A percentile compares a stretch with the other conserved stretches of the same genome.
phyloP scores from a whole-genome alignment of 1,139 yeast species.

The Nadsonia commutata region DNA sequence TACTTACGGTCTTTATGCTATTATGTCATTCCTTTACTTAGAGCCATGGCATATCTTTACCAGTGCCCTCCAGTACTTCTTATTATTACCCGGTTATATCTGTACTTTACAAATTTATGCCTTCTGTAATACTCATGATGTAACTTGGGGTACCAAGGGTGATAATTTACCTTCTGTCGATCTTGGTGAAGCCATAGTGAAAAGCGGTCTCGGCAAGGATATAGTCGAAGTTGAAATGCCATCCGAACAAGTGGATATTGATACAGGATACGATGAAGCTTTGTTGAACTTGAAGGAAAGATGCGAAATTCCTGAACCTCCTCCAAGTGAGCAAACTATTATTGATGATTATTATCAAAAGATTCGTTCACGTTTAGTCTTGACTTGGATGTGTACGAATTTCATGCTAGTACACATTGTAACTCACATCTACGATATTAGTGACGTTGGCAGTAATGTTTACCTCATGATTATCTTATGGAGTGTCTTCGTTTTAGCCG shows the following conservation, averaged over 20 bases:
- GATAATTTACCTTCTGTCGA: constrained; percentile 61
- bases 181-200: constrained; percentile 49
- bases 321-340: constrained; percentile 38
- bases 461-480: constrained; percentile 76
- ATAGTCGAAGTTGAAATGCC: constrained; percentile 78
- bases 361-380: constrained; percentile 86
- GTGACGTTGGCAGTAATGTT: constrained; percentile 48
- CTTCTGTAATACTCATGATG: constrained; percentile 90
- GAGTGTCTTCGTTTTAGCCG: constrained; percentile 76
- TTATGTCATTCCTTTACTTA: constrained; percentile 66
- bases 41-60: constrained; percentile 94
- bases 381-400: constrained; percentile 77
- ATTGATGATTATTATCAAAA: constrained; percentile 90
- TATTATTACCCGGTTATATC: constrained; percentile 80
- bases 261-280: constrained; percentile 70
- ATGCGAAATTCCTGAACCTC: constrained; percentile 35
- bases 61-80: constrained; percentile 70
- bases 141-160: constrained; percentile 96
- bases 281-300: constrained; percentile 60
- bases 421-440: constrained; percentile 62
- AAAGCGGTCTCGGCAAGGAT: constrained; percentile 37
- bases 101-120: constrained; percentile 89
- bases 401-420: constrained; percentile 71
- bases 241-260: constrained; percentile 80
- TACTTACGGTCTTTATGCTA: constrained; percentile 70